These are phyloP conservation scores for Rhizomucor pusillus DNA, from an alignment of 371 early-diverging fungal genomes.

Conservation along the genomic window DNA sequence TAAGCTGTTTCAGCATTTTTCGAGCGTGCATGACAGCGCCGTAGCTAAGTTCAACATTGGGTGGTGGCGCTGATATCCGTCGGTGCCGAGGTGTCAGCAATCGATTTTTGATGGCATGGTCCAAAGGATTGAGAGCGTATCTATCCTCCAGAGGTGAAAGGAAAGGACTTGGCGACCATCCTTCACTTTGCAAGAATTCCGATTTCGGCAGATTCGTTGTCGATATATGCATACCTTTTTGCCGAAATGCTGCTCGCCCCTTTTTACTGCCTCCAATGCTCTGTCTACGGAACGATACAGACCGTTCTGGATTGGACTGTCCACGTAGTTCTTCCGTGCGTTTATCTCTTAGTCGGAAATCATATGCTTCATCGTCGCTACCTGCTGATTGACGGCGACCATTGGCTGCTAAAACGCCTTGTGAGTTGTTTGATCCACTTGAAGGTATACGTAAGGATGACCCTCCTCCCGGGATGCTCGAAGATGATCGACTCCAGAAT, in stretches of 20 bases:
- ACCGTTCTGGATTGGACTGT: constrained; percentile 9
- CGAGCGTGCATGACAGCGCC: constrained; percentile 68
- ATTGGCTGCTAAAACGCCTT: background rate
- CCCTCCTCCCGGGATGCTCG: constrained; percentile 4
- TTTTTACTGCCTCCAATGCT: constrained; percentile 13
- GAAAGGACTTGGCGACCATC: constrained; percentile 25
- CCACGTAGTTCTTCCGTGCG: constrained; percentile 42
- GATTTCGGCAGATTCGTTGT: constrained; percentile 29
- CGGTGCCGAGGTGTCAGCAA: constrained; percentile 31
- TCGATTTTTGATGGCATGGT: constrained; percentile 14
- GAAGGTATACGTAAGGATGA: constrained; percentile 12
- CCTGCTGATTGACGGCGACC: constrained; percentile 10
- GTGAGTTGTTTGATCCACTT: constrained; percentile 8
- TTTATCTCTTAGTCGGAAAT: constrained; percentile 29
- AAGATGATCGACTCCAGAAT: constrained; percentile 12
- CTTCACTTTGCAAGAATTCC: constrained; percentile 16
- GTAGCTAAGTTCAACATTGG: constrained; percentile 63
- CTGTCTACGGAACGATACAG: constrained; percentile 17
- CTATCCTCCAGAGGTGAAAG: constrained; percentile 17
- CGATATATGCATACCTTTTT: constrained; percentile 20
- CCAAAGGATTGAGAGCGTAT: background rate
- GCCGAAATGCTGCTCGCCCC: constrained; percentile 1
- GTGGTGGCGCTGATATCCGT: constrained; percentile 48
- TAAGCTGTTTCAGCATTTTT: constrained; percentile 57
- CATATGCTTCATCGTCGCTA: constrained; percentile 46